Conservation (phyloP, 2,329 filamentous ascomycete genomes). For the Arthrocladium fulminans region DNA sequence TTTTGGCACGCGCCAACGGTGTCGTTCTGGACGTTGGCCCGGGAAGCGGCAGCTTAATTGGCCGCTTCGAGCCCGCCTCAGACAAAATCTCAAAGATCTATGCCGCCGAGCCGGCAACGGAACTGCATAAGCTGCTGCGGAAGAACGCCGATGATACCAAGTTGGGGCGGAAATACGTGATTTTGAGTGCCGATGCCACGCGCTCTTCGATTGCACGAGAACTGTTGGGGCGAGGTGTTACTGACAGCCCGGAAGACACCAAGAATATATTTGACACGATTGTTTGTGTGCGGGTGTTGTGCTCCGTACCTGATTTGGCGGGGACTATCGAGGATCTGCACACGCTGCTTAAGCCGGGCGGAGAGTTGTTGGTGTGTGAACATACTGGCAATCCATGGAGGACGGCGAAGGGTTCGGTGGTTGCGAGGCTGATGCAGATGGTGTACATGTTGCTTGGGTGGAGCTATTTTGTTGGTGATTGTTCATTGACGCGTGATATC, state of each 20-base stretch:
- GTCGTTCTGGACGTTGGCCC: constrained; percentile 44
- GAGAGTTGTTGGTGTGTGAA: constrained; percentile 47
- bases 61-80: constrained; percentile 33
- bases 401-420: constrained; percentile 36
- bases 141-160: constrained; percentile 28
- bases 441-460: constrained; percentile 41
- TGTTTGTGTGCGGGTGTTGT: constrained; percentile 46
- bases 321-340: constrained; percentile 41
- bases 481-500: constrained; percentile 44
- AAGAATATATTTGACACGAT: constrained; percentile 47
- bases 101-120: constrained; percentile 45
- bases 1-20: constrained; percentile 34
- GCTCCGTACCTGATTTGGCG: constrained; percentile 43
- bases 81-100: constrained; percentile 41
- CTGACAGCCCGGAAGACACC: not conserved
- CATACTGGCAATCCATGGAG: constrained; percentile 47
- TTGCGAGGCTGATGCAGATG: constrained; percentile 39
- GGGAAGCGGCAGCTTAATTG: constrained; percentile 44
- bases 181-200: constrained; percentile 40
- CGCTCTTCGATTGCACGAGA: constrained; percentile 1
- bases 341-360: constrained; percentile 45
- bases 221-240: not conserved
- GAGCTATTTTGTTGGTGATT: constrained; percentile 46
- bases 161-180: constrained; percentile 42
- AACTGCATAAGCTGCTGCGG: constrained; percentile 39